phyloP scores from a whole-genome alignment of 2,329 filamentous ascomycete species.

The Sphaceloma murrayae region DNA sequence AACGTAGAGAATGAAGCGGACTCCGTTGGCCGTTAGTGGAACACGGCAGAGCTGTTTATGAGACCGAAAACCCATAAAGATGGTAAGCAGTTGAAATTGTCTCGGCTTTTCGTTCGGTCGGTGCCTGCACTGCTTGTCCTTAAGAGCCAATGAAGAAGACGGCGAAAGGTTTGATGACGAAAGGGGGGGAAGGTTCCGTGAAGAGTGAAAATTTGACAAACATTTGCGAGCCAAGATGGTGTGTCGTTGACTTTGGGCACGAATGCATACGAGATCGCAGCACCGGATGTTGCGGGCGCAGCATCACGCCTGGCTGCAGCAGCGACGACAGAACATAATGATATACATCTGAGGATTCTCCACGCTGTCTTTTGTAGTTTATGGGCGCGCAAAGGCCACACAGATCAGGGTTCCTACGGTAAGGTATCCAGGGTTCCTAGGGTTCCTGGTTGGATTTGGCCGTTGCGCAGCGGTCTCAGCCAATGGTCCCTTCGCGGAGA shows the following conservation, averaged over 20 bases:
- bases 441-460: constrained; percentile 13
- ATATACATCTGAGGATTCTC: no score
- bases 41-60: constrained; percentile 12
- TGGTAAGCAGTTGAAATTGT: constrained; percentile 13
- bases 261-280: no score
- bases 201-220: constrained; percentile 10
- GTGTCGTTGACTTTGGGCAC: no score
- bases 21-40: constrained; percentile 13
- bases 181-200: not conserved
- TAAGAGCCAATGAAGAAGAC: no score
- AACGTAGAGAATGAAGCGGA: constrained; percentile 9
- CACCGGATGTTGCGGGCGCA: no score
- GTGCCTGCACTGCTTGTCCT: constrained; percentile 5
- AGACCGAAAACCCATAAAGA: constrained; percentile 13
- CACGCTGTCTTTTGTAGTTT: no score
- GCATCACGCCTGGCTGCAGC: no score
- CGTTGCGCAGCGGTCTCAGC: not conserved
- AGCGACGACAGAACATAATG: no score
- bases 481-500: not conserved
- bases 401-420: constrained; percentile 12
- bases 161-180: not conserved
- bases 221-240: constrained; percentile 8
- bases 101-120: constrained; percentile 5
- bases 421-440: constrained; percentile 12
- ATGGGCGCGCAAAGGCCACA: no score